Evolutionary conservation across 805 yeast genomes (phyloP), one percentile per base, ranked within the genome.

Genomic region (Crinitomyces ghanaensis): DNA sequence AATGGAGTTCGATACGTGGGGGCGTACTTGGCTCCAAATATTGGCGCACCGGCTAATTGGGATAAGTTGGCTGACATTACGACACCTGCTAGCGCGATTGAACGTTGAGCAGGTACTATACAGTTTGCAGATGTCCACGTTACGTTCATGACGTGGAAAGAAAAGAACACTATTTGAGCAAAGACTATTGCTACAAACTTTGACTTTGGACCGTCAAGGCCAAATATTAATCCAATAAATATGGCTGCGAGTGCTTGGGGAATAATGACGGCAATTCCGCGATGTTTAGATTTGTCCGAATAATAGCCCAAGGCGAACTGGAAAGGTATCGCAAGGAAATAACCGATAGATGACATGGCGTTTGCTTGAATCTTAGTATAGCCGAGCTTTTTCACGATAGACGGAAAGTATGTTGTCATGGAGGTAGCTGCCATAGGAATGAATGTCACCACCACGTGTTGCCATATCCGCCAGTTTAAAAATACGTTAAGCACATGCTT

Each of bases 321-420:
- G 17, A 36, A 33, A 7, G 39, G 39, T 7, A 36, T 22, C 14
- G 42, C 46, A 22, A 33, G 15, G 23, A 39, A 31, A 19, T 25
- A 17, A 4, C 47, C 47, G 18, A 46, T 44, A 19, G 41, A 34
- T 21, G 40, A 73, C 57, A 74, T 77, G 36, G 72, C 66, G 48
- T 78, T 76, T 6, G 85, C 84, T 31, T 65, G 59, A 43, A 68
- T 74, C 6, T 77, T 76, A 3, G 80, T 68, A 59, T 74, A 63
- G 17, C 77, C 77, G 60, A 72, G 56, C 32, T 62, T 53, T 24
- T 56, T 59, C 42, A 72, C 69, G 43, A 72, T 71, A 35, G 77
- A 71, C 20, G 77, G 72, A 48, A 72, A 73, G 48, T 63, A 72
- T 9, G 79, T 77, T 44, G 70, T 67, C 28, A 75, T 70, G 41